Evolutionary conservation across 2,329 filamentous ascomycete genomes (phyloP).

Genomic region (Verticillium alfalfae): DNA sequence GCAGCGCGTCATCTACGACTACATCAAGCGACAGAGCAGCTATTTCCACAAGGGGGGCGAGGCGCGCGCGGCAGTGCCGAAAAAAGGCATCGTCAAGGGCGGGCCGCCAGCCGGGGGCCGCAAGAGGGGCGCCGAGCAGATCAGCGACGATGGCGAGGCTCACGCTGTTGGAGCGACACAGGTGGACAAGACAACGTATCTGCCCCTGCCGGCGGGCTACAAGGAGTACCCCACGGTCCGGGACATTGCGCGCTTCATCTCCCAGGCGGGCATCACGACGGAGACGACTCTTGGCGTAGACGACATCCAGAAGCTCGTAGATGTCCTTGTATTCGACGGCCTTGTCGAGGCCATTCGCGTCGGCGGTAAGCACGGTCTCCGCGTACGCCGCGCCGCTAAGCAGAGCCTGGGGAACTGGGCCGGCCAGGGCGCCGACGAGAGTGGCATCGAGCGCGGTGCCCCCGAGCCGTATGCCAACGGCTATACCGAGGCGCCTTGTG

Average conservation of each 20-base stretch:
- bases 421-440: constrained; percentile 18
- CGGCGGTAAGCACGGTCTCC: constrained; percentile 45
- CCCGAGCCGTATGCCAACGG: constrained; percentile 56
- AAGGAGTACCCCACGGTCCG: constrained; percentile 74
- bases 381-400: constrained; percentile 43
- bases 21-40: constrained; percentile 68
- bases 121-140: constrained; percentile 46
- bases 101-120: constrained; percentile 34
- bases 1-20: constrained; percentile 66
- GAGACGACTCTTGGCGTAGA: constrained; percentile 65
- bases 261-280: constrained; percentile 62
- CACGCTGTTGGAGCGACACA: constrained; percentile 16
- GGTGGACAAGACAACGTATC: constrained; percentile 29
- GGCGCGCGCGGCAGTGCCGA: constrained; percentile 41
- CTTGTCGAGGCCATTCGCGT: constrained; percentile 64
- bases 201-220: constrained; percentile 61
- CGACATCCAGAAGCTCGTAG: constrained; percentile 79
- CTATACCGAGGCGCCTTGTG: constrained; percentile 84
- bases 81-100: constrained; percentile 51
- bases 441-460: constrained; percentile 26
- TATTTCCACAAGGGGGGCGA: constrained; percentile 41
- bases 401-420: constrained; percentile 36
- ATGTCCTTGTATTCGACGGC: constrained; percentile 85
- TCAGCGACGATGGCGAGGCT: constrained; percentile 26
- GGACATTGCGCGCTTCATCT: constrained; percentile 71